These are phyloP conservation scores for Alternaria gaisen DNA, from an alignment of 2,329 filamentous ascomycete species.

Conservation along the genomic window DNA sequence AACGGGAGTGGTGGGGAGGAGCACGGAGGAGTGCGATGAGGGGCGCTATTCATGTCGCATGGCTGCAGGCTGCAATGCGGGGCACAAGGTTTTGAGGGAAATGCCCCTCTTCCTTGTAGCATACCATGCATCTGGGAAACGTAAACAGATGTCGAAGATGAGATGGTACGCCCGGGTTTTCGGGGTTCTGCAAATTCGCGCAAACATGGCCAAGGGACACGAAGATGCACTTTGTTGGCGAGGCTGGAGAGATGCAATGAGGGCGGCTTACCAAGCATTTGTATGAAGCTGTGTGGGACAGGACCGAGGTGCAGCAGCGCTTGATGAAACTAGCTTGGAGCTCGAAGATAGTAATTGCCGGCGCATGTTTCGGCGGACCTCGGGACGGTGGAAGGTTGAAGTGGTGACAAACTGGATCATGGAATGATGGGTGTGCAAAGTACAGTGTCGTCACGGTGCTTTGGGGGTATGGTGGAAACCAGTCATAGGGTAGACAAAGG, in stretches of 20 bases:
- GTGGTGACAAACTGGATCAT: slow-evolving; percentile 2
- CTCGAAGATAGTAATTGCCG: slow-evolving; percentile 2
- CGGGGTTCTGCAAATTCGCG: not conserved
- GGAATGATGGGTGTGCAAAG: not conserved
- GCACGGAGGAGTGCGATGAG: slow-evolving; percentile 2
- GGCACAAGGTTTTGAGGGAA: slow-evolving; percentile 16
- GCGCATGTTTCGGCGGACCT: slow-evolving; percentile 6
- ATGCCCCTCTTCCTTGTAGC: slow-evolving; percentile 17
- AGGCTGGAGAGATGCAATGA: not conserved
- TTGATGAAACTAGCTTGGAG: slow-evolving; percentile 7
- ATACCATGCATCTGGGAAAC: not conserved
- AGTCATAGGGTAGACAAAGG: not conserved
- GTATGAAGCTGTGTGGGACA: slow-evolving; percentile 1
- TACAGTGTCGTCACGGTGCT: slow-evolving; percentile 18
- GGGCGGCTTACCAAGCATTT: slow-evolving; percentile 2
- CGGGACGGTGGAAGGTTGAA: not conserved
- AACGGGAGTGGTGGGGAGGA: slow-evolving; percentile 13
- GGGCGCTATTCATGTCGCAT: slow-evolving; percentile 9
- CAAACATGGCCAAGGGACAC: not conserved
- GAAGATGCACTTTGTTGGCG: not conserved
- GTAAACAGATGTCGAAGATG: not conserved
- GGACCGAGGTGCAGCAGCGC: slow-evolving; percentile 6
- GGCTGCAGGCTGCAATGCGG: slow-evolving; percentile 21
- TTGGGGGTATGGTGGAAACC: not conserved
- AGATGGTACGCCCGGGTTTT: not conserved